Base-by-base conservation (phyloP, 108 stramenopile species). In the Licmophora abbreviata region DNA sequence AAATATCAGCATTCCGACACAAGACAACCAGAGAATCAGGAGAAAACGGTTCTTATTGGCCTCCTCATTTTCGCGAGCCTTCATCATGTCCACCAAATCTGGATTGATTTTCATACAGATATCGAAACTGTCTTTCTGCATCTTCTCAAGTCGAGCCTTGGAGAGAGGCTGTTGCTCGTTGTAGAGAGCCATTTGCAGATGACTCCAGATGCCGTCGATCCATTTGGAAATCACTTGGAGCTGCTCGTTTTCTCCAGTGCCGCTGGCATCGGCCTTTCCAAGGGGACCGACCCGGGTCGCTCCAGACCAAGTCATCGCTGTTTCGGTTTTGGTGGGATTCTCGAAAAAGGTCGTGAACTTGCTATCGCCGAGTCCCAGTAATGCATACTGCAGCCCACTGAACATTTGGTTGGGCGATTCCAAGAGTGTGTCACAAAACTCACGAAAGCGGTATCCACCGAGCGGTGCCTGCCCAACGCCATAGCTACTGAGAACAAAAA, bases 391-490 rank as follows among this genome's bases (percentile, higher is more conserved):
- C 8, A 76, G 15, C 4, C 76, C 82, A 12, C 72, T 56, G 26
- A 76, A 35, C 10, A 53, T 28, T 37, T 57, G 26, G 6, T 53
- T 42, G 15, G 48, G 51, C 41, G 44, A 44, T 17, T 61, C 52
- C 29, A 67, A 28, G 26, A 82, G 60, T 8, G 46, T 56, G 45
- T 90, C 84, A 20, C 78, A 83, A 22, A 85, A 34, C 6, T 83
- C 81, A 20, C 88, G 81, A 55, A 83, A 90, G 51, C 74, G 64
- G 33, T 78, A 74, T 17, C 73, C 59, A 12, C 88, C 88, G 8
- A 90, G 30, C 9, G 88, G 88, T 6, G 88, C 88, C 54, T 85
- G 83, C 15, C 88, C 88, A 11, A 82, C 83, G 8, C 88, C 88
- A 54, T 90, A 90, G n/a, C 70, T 73, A 25, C 55, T 59, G n/a